Percentiles rank a stretch among this genome's conserved stretches.
These are phyloP conservation scores for Golubevia sp. DNA, from an alignment of 1,284 basidiomycete species.

Conservation along the genomic window DNA sequence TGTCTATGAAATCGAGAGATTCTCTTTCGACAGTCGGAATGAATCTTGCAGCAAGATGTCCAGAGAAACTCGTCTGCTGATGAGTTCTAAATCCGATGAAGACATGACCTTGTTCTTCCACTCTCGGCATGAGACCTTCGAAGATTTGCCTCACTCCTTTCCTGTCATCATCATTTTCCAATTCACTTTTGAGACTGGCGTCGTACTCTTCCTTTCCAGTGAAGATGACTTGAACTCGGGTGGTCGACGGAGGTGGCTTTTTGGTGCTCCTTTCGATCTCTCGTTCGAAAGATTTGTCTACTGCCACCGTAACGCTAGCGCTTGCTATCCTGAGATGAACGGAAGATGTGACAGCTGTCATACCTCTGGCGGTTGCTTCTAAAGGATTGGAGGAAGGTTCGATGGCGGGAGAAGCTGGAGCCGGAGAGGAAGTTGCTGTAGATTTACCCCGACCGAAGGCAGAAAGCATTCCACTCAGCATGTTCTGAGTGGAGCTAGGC, in stretches of 20 bases:
- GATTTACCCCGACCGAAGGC: constrained; percentile 62
- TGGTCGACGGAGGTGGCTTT: constrained; percentile 82
- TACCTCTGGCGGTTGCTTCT: constrained; percentile 14
- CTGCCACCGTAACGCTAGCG: constrained; percentile 75
- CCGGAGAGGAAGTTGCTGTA: constrained; percentile 43
- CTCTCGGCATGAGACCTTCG: constrained; percentile 54
- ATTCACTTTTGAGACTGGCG: constrained; percentile 49
- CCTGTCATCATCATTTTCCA: constrained; percentile 70
- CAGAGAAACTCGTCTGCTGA: constrained; percentile 91
- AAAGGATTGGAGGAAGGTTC: neutral
- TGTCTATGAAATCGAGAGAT: constrained; percentile 73
- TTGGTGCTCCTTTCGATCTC: constrained; percentile 92
- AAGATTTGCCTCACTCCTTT: constrained; percentile 63
- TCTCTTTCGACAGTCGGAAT: constrained; percentile 97
- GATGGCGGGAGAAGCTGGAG: constrained; percentile 9
- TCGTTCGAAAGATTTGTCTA: constrained; percentile 73
- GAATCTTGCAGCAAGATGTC: constrained; percentile 87
- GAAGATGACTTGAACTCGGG: constrained; percentile 85
- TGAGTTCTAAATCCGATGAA: constrained; percentile 68
- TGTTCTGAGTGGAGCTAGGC: constrained; percentile 37
- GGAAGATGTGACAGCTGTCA: constrained; percentile 64
- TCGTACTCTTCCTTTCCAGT: constrained; percentile 88
- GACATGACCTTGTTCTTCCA: constrained; percentile 55
- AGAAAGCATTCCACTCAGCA: constrained; percentile 58
- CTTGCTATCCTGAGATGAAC: constrained; percentile 82